Evolutionary conservation across 148 eudicot species (phyloP), one percentile per base, ranked within the genome.

Genomic region (Suaeda aralocaspica): DNA sequence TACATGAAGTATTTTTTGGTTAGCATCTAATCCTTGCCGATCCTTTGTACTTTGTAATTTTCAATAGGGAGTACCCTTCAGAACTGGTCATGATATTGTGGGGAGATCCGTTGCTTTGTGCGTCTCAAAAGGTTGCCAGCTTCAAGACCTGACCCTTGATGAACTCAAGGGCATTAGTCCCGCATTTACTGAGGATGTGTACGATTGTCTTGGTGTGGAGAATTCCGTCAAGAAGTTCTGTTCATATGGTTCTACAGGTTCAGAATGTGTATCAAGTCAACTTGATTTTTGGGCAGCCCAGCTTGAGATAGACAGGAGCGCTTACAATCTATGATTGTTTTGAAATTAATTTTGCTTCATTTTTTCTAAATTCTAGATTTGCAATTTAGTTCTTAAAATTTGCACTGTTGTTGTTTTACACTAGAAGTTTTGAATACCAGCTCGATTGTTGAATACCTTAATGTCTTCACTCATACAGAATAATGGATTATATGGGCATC

Each of bases 231-330:
- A 91, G 75, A 92, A 95, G 45, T 91, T 95, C 77, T 61, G 84
- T 36, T 95, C 99, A 8, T 91, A 95, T 68, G 99, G 97, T 50
- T 91, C 99, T 48, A 91, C 99, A 4, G 99, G 99, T 29, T 85
- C 97, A 13, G 90, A 84, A 49, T 88, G 92, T 77, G 99, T 95
- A 64, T 80, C 94, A 28, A 70, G 75, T 70, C 97, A 95, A 67
- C 84, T 91, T 33, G 77, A 84, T 30, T 81, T 76, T 67, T 95
- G 99, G 99, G 82, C 81, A 16, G 58, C 76, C 1, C 76, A 80
- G 76, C 93, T 95, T 25, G 75, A 50, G 26, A 59, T 89, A 48
- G 74, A 78, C 66, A 52, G 79, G 68, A 78, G 29, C 9, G 61
- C 62, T 36, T 68, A 53, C 44, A 69, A 26, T 51, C 62, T 21